Evolutionary conservation across 441 rosid species (phyloP), one percentile per base, ranked within the genome.

Genomic region (Adansonia gregorii): DNA sequence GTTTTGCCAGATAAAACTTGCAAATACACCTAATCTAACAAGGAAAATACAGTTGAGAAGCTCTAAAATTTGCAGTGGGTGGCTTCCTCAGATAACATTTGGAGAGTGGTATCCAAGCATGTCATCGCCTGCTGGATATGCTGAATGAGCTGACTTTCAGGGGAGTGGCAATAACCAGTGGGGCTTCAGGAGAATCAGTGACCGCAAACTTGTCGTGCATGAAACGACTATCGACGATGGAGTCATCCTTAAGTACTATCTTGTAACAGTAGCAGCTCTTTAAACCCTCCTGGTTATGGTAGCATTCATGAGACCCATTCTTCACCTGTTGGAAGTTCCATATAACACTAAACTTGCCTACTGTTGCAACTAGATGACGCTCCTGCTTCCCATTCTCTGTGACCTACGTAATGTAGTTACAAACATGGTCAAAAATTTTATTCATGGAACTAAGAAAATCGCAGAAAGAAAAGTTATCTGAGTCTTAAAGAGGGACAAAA

Each of bases 191-290:
- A 75, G 98, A 92, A 76, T 93, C 97, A 2, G 86, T 88, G 75
- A 89, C 92, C 10, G 98, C 98, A 83, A 86, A 94, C 86, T 93
- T 94, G 81, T 96, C 99, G 19, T 96, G 92, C 99, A 95, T 94
- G 94, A 96, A 96, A 70, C 99, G 92, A 80, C 99, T 94, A 72
- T 93, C 99, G 9, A 94, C 95, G 17, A 96, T 94, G 59, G 99
- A 96, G 79, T 93, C 99, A 69, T 94, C 95, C 66, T 91, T 90
- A 3, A 84, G 94, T 75, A 96, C 99, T 73, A 92, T 87, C 86
- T 91, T 93, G 86, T 94, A 96, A 86, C 98, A 96, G 82, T 96
- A 96, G 86, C 99, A 94, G 89, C 97, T 96, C 88, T 94, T 96
- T 76, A 96, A 85, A 73, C 99, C 97, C 82, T 89, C 97, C 78